Evolutionary conservation across 2,329 filamentous ascomycete species (phyloP).

Genomic region (Verticillium alfalfae): DNA sequence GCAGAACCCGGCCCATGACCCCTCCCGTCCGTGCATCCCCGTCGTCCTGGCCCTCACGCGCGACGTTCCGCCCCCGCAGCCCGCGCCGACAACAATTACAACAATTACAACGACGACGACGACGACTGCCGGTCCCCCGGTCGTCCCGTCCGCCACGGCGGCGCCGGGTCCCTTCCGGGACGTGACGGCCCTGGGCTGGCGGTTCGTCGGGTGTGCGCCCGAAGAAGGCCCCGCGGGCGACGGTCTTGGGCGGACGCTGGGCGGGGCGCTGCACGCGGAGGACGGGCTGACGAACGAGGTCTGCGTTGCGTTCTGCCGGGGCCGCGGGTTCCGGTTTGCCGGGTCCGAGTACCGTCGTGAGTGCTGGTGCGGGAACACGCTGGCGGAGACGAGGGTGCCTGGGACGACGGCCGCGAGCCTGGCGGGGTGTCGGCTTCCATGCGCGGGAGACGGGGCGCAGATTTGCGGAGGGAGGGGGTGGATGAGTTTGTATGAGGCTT

Average conservation of each 20-base stretch:
- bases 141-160: conserved; percentile 3
- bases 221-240: conserved; percentile 17
- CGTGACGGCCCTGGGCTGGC: conserved; percentile 15
- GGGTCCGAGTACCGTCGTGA: conserved; percentile 29
- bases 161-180: conserved; percentile 11
- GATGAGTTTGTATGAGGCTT: conserved; percentile 23
- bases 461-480: conserved; percentile 22
- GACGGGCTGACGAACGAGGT: conserved; percentile 5
- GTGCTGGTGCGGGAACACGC: conserved; percentile 26
- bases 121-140: neutral
- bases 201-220: conserved; percentile 19
- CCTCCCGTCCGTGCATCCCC: neutral
- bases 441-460: conserved; percentile 23
- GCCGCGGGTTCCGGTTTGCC: conserved; percentile 16
- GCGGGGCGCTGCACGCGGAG: conserved; percentile 2
- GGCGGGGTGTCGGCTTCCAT: conserved; percentile 24
- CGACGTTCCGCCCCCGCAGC: neutral
- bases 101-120: neutral
- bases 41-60: conserved; percentile 1
- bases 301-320: conserved; percentile 9
- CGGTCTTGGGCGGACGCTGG: conserved; percentile 16
- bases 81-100: too few species aligned
- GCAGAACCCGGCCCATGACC: conserved; percentile 19
- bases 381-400: conserved; percentile 18
- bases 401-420: conserved; percentile 10